These are phyloP conservation scores for Penicillium cinerascens DNA, from an alignment of 495 filamentous ascomycete species.

Conservation along the genomic window DNA sequence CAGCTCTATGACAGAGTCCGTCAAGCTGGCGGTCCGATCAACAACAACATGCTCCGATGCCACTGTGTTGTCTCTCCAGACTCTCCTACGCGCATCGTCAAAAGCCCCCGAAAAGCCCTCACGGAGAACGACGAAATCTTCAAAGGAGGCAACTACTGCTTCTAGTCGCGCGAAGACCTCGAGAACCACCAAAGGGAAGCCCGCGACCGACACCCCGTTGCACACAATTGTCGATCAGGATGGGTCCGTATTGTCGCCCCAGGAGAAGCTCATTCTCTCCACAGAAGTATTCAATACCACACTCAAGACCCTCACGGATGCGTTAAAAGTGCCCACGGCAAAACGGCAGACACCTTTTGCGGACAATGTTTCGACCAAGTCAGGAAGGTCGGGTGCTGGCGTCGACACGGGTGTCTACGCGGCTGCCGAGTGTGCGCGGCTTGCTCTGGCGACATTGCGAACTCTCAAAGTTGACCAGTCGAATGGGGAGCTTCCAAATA, in stretches of 20 bases:
- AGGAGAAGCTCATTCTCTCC: constrained; percentile 67
- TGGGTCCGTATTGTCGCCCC: constrained; percentile 44
- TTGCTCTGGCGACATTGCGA: constrained; percentile 69
- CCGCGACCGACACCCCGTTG: constrained; percentile 21
- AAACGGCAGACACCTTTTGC: constrained; percentile 15
- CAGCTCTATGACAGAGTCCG: constrained; percentile 38
- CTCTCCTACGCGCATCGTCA: constrained; percentile 36
- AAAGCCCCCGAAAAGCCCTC: constrained; percentile 27
- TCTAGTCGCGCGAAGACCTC: constrained; percentile 34
- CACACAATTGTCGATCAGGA: constrained; percentile 34
- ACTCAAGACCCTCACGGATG: constrained; percentile 70
- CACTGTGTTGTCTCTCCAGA: constrained; percentile 45
- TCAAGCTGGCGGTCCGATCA: constrained; percentile 49
- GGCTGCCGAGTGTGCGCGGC: constrained; percentile 69
- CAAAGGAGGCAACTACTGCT: constrained; percentile 17
- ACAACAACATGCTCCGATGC: constrained; percentile 46
- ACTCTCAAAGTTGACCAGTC: constrained; percentile 52
- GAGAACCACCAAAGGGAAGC: constrained; percentile 33
- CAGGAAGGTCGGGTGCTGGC: constrained; percentile 24
- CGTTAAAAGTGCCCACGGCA: constrained; percentile 48
- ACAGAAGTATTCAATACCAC: constrained; percentile 78
- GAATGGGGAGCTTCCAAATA: constrained; percentile 50
- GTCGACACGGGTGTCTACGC: constrained; percentile 33
- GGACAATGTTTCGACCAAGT: constrained; percentile 47
- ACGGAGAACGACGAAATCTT: constrained; percentile 22